Evolutionary conservation across 2,329 filamentous ascomycete genomes (phyloP).

Genomic region (Lachnum nothofagi): DNA sequence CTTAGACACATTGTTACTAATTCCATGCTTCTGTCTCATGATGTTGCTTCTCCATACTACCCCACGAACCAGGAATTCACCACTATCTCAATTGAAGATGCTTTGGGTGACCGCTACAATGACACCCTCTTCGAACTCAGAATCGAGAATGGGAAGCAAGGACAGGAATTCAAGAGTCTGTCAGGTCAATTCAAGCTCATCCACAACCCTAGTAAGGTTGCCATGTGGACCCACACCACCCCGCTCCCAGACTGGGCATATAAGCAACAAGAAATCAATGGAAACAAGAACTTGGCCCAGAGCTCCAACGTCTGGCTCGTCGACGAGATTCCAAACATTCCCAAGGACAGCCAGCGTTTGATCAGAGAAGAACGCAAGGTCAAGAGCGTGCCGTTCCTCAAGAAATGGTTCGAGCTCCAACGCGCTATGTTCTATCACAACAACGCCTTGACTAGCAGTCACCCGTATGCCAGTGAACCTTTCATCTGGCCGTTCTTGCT

Average conservation of each 20-base stretch:
- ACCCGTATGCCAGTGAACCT: slow-evolving; percentile 90
- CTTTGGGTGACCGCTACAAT: slow-evolving; percentile 67
- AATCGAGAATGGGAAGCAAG: slow-evolving; percentile 77
- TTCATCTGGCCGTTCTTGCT: slow-evolving; percentile 98
- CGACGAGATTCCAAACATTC: slow-evolving; percentile 81
- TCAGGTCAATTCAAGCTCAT: slow-evolving; percentile 93
- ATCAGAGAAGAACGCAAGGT: slow-evolving; percentile 71
- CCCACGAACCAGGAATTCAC: slow-evolving; percentile 99
- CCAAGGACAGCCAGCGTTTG: slow-evolving; percentile 63
- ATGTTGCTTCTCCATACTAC: slow-evolving; percentile 92
- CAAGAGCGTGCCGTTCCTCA: slow-evolving; percentile 80
- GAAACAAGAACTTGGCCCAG: slow-evolving; percentile 89
- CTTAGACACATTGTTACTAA: slow-evolving; percentile 84
- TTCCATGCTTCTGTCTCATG: slow-evolving; percentile 82
- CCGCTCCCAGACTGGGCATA: slow-evolving; percentile 96
- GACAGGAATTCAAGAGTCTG: slow-evolving; percentile 82
- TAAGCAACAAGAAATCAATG: slow-evolving; percentile 98
- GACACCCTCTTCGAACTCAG: slow-evolving; percentile 92
- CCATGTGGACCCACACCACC: slow-evolving; percentile 97
- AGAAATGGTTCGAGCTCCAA: slow-evolving; percentile 94
- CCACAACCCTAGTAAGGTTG: slow-evolving; percentile 89
- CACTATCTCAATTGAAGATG: slow-evolving; percentile 67
- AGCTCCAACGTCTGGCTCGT: slow-evolving; percentile 92
- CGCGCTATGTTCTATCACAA: slow-evolving; percentile 99
- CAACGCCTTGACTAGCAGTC: slow-evolving; percentile 92